phyloP scores from a whole-genome alignment of 208 protist genomes.

The Zelonia costaricensis region DNA sequence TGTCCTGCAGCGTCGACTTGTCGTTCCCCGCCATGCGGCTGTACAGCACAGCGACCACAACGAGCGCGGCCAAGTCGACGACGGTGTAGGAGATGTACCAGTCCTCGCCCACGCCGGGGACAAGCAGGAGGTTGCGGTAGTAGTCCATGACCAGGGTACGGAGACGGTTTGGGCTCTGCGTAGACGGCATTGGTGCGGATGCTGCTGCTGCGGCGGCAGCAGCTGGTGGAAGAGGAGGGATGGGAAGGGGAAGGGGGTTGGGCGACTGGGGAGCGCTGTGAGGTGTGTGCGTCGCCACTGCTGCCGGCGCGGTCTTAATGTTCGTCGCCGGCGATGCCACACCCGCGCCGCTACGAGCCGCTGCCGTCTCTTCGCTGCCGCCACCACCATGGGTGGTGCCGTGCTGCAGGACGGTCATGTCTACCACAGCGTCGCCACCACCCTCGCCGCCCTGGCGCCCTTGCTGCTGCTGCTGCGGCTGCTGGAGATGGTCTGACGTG shows the following conservation, averaged over 20 bases:
- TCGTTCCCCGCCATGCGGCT: conserved; percentile 43
- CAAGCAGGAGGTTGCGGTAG: conserved; percentile 39
- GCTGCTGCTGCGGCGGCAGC: neutral
- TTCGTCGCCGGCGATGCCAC: neutral
- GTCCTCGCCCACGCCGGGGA: conserved; percentile 54
- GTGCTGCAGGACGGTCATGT: neutral
- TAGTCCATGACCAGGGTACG: conserved; percentile 4
- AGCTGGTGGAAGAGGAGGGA: too few relatives aligned
- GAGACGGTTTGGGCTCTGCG: neutral
- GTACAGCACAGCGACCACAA: conserved; percentile 59
- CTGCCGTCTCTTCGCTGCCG: conserved; percentile 2
- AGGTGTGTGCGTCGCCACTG: neutral
- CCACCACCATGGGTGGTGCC: conserved; percentile 23
- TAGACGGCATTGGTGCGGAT: neutral
- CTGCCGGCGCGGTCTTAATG: neutral
- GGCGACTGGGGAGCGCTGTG: too few relatives aligned
- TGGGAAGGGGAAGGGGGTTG: too few relatives aligned
- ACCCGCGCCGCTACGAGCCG: neutral
- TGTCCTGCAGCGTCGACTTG: conserved; percentile 52
- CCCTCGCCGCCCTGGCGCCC: neutral
- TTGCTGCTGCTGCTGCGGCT: neutral
- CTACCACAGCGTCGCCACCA: too few relatives aligned
- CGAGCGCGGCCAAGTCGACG: conserved; percentile 48
- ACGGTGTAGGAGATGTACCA: conserved; percentile 64
- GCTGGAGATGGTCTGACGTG: too few relatives aligned